A percentile compares a stretch with the other conserved stretches of the same genome.
These are phyloP conservation scores for Verticillium isaacii DNA, from an alignment of 2,329 filamentous ascomycete species.

Conservation along the genomic window DNA sequence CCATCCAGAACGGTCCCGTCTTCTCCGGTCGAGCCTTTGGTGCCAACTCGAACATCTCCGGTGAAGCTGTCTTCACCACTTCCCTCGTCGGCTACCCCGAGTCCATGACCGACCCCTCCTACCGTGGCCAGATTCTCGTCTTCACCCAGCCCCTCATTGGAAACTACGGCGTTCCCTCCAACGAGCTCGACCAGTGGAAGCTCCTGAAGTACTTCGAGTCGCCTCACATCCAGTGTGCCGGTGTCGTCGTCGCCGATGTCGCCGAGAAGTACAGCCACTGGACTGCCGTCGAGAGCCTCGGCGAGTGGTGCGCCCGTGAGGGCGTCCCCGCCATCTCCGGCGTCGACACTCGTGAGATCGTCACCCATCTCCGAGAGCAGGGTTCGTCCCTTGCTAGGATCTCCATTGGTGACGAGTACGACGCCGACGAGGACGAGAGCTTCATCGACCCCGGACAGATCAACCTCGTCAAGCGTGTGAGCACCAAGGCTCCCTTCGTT, in stretches of 20 bases:
- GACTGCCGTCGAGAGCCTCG: constrained; percentile 92
- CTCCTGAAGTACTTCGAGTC: constrained; percentile 98
- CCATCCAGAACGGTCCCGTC: constrained; percentile 75
- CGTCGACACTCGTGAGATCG: constrained; percentile 94
- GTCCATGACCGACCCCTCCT: constrained; percentile 84
- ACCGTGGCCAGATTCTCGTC: constrained; percentile 92
- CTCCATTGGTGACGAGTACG: constrained; percentile 94
- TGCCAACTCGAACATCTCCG: constrained; percentile 92
- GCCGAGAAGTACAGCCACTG: constrained; percentile 95
- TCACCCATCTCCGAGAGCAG: constrained; percentile 92
- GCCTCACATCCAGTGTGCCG: constrained; percentile 92
- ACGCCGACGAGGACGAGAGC: constrained; percentile 95
- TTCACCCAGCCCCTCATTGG: constrained; percentile 98
- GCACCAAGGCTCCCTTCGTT: constrained; percentile 97
- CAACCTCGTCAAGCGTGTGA: constrained; percentile 93
- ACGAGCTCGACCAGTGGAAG: constrained; percentile 78
- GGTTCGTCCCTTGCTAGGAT: constrained; percentile 94
- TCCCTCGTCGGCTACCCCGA: constrained; percentile 97
- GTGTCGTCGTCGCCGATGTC: constrained; percentile 92
- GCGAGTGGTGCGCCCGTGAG: constrained; percentile 93
- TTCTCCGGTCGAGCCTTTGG: constrained; percentile 97
- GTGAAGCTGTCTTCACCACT: constrained; percentile 97
- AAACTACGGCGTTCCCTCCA: constrained; percentile 95
- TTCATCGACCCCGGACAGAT: constrained; percentile 94
- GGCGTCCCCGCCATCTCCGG: constrained; percentile 94